Evolutionary conservation across 2,329 filamentous ascomycete species (phyloP), one percentile per base, ranked within the genome.

Genomic region (Talaromyces sp.): DNA sequence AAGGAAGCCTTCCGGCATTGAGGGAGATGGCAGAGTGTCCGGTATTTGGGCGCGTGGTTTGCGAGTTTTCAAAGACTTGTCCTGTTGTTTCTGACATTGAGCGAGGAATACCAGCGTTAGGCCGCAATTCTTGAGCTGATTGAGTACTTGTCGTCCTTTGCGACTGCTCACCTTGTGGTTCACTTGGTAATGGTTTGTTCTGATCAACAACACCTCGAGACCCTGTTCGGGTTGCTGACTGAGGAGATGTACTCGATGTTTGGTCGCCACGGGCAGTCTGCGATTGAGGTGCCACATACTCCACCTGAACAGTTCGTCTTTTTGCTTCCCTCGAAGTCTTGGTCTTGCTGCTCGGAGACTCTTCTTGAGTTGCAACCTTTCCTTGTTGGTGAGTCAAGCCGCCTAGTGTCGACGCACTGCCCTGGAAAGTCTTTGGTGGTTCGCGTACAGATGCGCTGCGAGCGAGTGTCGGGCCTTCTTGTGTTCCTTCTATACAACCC

Each of bases 381-480:
- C 89, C 90, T 72, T 91, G 89, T 69, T 92, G 91, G 75, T 89
- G 88, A 53, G 83, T 84, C 66, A 94, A 81, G 22, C 91, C 91
- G 60, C 82, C 84, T 69, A 82, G 78, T 45, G 80, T 79, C 45
- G 80, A 76, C 36, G 79, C 74, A 63, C 71, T 76, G 63, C 88
- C 78, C 53, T 82, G 78, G 68, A 84, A 80, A 13, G 88, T 80
- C 79, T 94, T 97, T 5, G 89, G 83, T 1, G 92, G 86, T 74
- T 98, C 95, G 71, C 95, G 88, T 56, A 99, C 95, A 6, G 95
- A 99, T 29, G 93, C 90, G 78, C 93, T 97, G 72, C 94, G 88
- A n/a, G 87, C 88, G 54, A 97, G 84, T 64, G 84, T 78, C 0
- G 88, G 86, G 1, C 82, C 80, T 67, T 94, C 86, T 71, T 82